Base-by-base conservation (phyloP, 2,329 filamentous ascomycete species). In the Fusarium stilboides region DNA sequence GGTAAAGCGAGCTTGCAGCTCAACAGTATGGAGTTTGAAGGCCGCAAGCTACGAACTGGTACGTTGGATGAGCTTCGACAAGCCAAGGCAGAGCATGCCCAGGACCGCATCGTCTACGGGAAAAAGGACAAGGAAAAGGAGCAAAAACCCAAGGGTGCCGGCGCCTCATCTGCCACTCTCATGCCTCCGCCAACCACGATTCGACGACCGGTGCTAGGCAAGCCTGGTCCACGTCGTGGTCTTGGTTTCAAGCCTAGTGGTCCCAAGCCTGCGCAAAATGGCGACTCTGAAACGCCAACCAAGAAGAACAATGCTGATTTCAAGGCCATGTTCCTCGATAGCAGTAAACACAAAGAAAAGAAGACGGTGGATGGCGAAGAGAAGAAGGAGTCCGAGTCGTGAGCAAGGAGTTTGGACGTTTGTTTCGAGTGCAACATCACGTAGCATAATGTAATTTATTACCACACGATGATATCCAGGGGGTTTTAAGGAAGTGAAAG, bases 1-100 rank as follows among this genome's bases (percentile, higher is more conserved):
- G 94, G 94, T 26, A 92, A 88, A 75, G 92, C 92, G 2, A 84
- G 88, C n/a, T 76, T 92, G 9, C 83, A 83, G 26, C 80, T 92
- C 4, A 84, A 88, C 43, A 87, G 87, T 8, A 75, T 83, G 52
- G 84, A 88, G 50, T 85, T 91, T 44, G 85, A 83, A 46, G 86
- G 84, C 5, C 80, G 82, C 36, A 86, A 81, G 57, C 79, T 92
- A 24, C 84, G 83, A 17, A 87, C 85, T 0, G 89, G 88, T 9
- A 81, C 83, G 5, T 75, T 86, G 22, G 82, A 84, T 15, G 86
- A 90, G 61, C 78, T 91, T 26, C 86, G 87, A 57, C 80, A 81
- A 24, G 79, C 84, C 51, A 87, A 84, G 70, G 81, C 78, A 2
- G 83, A 84, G 68, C 78, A 80, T 34, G 57, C 53, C 50, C 61